A percentile compares a stretch with the other conserved stretches of the same genome.
phyloP scores from a whole-genome alignment of 2,329 filamentous ascomycete species.

The Moelleriella libera region DNA sequence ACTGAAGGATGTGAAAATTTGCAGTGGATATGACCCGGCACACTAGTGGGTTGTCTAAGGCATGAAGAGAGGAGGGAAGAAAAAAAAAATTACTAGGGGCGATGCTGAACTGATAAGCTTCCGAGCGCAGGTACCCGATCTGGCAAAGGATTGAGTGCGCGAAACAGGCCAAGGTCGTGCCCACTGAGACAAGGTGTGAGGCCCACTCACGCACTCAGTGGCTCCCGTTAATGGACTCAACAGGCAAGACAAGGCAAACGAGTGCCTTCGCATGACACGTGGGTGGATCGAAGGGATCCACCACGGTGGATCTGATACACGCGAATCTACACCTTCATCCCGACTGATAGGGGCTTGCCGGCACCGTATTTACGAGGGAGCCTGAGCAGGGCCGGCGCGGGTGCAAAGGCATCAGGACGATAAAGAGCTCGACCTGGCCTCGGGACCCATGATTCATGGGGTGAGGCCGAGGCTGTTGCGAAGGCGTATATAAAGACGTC shows the following conservation, averaged over 20 bases:
- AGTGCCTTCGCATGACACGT: slow-evolving; percentile 8
- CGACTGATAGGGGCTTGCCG: background rate
- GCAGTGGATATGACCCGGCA: too few species aligned
- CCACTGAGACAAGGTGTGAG: slow-evolving; percentile 3
- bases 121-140: slow-evolving; percentile 6
- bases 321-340: background rate
- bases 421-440: too few species aligned
- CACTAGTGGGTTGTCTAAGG: too few species aligned
- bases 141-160: background rate
- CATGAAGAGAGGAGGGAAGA: too few species aligned
- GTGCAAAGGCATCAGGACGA: too few species aligned
- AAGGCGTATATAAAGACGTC: too few species aligned
- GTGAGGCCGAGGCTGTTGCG: too few species aligned
- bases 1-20: too few species aligned
- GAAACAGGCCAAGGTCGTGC: background rate
- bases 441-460: too few species aligned
- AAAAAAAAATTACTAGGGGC: background rate
- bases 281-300: slow-evolving; percentile 7
- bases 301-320: slow-evolving; percentile 2
- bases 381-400: too few species aligned
- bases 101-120: slow-evolving; percentile 6
- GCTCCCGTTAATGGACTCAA: slow-evolving; percentile 3
- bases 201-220: slow-evolving; percentile 4
- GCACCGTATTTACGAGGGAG: too few species aligned
- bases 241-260: background rate